These are phyloP conservation scores for Globisporangium cystogenes DNA, from an alignment of 352 stramenopile species.

Conservation along the genomic window DNA sequence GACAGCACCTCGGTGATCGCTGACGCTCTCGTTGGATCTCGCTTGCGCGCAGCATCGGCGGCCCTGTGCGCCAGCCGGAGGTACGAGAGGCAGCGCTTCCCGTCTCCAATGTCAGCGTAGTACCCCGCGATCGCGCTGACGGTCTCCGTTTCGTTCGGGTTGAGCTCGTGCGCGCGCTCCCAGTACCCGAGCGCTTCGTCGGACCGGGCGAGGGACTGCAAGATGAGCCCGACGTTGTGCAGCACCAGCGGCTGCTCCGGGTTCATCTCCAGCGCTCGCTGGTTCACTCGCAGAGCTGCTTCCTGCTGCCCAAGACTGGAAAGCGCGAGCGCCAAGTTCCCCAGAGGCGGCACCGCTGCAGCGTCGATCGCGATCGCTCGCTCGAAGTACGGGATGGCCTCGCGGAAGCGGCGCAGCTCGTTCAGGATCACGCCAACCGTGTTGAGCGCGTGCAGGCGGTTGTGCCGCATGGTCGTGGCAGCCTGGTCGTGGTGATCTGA, in stretches of 20 bases:
- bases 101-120: slow-evolving; percentile 15
- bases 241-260: slow-evolving; percentile 17
- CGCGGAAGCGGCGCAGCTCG: slow-evolving; percentile 1
- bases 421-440: slow-evolving; percentile 20
- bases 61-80: slow-evolving; percentile 1
- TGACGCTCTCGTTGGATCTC: neutral
- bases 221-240: slow-evolving; percentile 23
- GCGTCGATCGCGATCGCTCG: slow-evolving; percentile 7
- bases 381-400: slow-evolving; percentile 14
- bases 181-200: slow-evolving; percentile 11
- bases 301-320: slow-evolving; percentile 8
- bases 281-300: slow-evolving; percentile 9
- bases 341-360: slow-evolving; percentile 9
- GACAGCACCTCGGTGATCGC: neutral
- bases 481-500: neutral
- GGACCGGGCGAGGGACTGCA: slow-evolving; percentile 3
- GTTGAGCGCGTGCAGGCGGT: slow-evolving; percentile 17
- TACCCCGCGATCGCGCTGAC: slow-evolving; percentile 15
- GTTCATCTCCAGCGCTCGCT: slow-evolving; percentile 8
- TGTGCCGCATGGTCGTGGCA: neutral
- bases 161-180: slow-evolving; percentile 3
- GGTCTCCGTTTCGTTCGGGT: slow-evolving; percentile 10
- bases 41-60: neutral
- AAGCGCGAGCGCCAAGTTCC: slow-evolving; percentile 17
- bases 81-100: neutral